Conservation (phyloP, 177 flowering plant species). For the Vitis hybrid region DNA sequence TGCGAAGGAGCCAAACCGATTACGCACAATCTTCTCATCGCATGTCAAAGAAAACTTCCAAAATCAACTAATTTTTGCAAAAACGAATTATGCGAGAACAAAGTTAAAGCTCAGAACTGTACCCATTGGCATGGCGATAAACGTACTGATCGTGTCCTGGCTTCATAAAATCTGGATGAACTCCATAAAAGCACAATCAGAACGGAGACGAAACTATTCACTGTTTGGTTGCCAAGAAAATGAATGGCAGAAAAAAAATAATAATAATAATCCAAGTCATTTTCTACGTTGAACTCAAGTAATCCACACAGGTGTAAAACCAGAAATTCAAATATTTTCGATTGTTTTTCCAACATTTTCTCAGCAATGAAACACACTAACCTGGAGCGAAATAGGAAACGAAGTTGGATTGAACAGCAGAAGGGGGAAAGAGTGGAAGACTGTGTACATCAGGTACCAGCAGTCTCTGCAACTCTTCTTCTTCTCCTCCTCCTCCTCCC, state of each 20-base stretch:
- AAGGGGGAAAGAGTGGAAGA: conserved; percentile 74
- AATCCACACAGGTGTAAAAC: no score
- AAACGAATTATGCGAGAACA: neutral
- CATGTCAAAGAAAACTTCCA: neutral
- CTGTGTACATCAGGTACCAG: conserved; percentile 45
- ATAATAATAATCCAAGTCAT: neutral
- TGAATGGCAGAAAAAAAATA: neutral
- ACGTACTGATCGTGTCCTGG: conserved; percentile 90
- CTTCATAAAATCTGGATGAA: conserved; percentile 75
- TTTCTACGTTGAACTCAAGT: no score
- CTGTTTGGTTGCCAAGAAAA: neutral
- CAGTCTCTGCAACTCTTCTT: conserved; percentile 52
- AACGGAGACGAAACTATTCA: neutral
- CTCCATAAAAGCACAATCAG: neutral
- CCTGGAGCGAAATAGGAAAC: conserved; percentile 80
- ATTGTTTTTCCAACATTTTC: no score
- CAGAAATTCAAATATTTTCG: no score
- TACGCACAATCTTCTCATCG: conserved; percentile 66
- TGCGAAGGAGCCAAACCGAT: conserved; percentile 89
- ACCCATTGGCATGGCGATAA: conserved; percentile 96
- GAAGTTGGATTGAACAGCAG: conserved; percentile 73
- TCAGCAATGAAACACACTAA: conserved; percentile 6
- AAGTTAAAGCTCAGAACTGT: neutral
- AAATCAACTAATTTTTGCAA: neutral
- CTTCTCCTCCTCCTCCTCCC: conserved; percentile 24